Evolutionary conservation across 1,139 yeast species (phyloP).

Genomic region (Kurtzmaniella quercitrusa): DNA sequence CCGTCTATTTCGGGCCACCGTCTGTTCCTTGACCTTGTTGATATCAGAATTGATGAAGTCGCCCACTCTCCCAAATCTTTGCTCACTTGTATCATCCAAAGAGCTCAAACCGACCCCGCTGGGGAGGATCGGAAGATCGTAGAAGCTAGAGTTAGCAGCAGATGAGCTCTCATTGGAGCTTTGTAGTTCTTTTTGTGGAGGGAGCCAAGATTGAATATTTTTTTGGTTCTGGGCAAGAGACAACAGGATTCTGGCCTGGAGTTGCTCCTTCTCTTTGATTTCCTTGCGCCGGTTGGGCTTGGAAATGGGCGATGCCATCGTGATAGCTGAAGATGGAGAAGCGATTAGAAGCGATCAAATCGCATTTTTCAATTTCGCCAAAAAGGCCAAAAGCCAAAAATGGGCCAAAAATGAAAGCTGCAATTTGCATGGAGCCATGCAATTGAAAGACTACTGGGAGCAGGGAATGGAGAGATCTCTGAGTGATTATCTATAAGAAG

Average conservation of each 20-base stretch:
- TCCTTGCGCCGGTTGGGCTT: slow-evolving; percentile 28
- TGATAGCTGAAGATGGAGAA: neutral
- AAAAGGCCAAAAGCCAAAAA: neutral
- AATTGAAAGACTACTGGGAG: no score
- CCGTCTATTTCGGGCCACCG: slow-evolving; percentile 13
- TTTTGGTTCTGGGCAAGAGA: slow-evolving; percentile 34
- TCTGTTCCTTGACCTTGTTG: slow-evolving; percentile 7
- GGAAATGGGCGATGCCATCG: slow-evolving; percentile 1
- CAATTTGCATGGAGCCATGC: no score
- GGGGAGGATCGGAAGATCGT: slow-evolving; percentile 42
- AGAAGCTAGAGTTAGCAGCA: slow-evolving; percentile 16
- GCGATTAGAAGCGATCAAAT: neutral
- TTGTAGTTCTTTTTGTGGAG: slow-evolving; percentile 1
- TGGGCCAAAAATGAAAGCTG: no score
- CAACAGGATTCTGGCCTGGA: slow-evolving; percentile 46
- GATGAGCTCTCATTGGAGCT: slow-evolving; percentile 2
- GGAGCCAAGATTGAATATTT: slow-evolving; percentile 41
- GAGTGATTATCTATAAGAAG: no score
- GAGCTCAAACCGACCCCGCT: slow-evolving; percentile 38
- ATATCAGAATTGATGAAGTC: slow-evolving; percentile 24
- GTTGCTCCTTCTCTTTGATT: slow-evolving; percentile 43
- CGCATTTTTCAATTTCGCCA: no score
- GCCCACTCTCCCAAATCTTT: slow-evolving; percentile 18
- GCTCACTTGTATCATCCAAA: slow-evolving; percentile 9
- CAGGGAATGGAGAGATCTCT: no score